Evolutionary conservation across 352 stramenopile genomes (phyloP).

Genomic region (Phytophthora pini): DNA sequence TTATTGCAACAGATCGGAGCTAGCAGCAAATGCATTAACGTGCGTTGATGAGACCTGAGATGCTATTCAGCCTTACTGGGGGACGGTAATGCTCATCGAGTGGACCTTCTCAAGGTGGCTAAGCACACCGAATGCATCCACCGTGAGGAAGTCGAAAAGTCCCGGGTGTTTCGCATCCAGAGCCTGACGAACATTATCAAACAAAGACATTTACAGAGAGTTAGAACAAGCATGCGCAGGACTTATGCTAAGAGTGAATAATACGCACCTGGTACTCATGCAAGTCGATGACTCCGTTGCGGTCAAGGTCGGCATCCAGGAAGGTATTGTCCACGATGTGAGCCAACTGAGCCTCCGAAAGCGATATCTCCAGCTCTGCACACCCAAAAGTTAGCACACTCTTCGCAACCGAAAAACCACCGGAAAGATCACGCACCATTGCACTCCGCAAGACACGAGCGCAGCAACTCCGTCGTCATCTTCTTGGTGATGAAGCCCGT

Average conservation of each 20-base stretch:
- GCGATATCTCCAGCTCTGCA: slow-evolving; percentile 77
- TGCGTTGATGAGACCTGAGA: background rate
- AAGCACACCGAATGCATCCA: slow-evolving; percentile 83
- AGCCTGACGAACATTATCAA: slow-evolving; percentile 34
- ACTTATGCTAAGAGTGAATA: background rate
- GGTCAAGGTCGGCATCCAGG: slow-evolving; percentile 78
- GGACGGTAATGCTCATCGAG: slow-evolving; percentile 66
- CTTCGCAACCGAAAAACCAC: background rate
- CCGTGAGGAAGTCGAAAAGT: slow-evolving; percentile 87
- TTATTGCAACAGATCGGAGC: slow-evolving; percentile 22
- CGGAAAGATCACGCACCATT: slow-evolving; percentile 52
- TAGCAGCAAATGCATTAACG: slow-evolving; percentile 29
- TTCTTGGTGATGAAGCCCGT: slow-evolving; percentile 86
- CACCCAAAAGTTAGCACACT: slow-evolving; percentile 17
- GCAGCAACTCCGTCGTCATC: slow-evolving; percentile 82
- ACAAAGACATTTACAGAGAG: background rate
- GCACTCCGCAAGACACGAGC: slow-evolving; percentile 86
- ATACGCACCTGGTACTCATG: slow-evolving; percentile 76
- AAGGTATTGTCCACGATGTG: slow-evolving; percentile 89
- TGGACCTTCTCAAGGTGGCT: slow-evolving; percentile 88
- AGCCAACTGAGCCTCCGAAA: slow-evolving; percentile 78
- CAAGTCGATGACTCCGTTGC: slow-evolving; percentile 80
- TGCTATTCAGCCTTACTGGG: slow-evolving; percentile 39
- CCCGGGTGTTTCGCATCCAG: slow-evolving; percentile 84
- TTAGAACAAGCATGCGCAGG: background rate